Conservation (phyloP, 495 filamentous ascomycete genomes). For the Lophium mytilinum region DNA sequence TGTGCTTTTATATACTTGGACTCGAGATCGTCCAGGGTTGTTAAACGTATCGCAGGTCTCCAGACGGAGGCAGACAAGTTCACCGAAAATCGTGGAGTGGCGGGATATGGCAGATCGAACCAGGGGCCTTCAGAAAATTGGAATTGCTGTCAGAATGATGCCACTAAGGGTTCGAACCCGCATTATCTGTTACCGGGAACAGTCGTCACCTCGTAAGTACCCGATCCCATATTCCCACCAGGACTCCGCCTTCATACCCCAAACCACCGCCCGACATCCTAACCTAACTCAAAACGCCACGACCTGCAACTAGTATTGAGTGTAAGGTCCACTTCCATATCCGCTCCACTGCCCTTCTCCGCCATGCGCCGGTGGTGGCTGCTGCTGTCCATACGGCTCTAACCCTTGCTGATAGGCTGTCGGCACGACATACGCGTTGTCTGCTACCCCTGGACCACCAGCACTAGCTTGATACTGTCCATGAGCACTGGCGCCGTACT, state of each 20-base stretch:
- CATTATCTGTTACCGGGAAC: no score
- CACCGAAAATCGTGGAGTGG: no score
- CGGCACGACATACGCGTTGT: constrained; percentile 25
- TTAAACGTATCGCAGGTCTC: no score
- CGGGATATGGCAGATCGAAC: no score
- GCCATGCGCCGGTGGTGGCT: not conserved
- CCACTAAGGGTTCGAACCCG: no score
- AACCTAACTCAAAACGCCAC: no score
- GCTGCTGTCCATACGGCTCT: constrained; percentile 22
- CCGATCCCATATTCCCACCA: not conserved
- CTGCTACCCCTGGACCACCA: constrained; percentile 9
- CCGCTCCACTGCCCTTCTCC: not conserved
- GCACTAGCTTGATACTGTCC: not conserved
- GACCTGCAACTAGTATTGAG: not conserved
- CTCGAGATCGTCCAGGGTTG: no score
- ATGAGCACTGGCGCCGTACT: not conserved
- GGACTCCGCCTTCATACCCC: not conserved
- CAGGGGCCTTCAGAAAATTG: no score
- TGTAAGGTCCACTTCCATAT: not conserved
- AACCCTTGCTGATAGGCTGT: constrained; percentile 35
- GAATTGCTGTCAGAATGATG: no score
- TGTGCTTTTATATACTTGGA: no score
- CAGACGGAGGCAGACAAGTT: no score
- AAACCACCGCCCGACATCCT: not conserved
- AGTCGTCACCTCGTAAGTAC: not conserved